Evolutionary conservation across 345 rosid species (phyloP), one percentile per base, ranked within the genome.

Genomic region (Salix brachista): DNA sequence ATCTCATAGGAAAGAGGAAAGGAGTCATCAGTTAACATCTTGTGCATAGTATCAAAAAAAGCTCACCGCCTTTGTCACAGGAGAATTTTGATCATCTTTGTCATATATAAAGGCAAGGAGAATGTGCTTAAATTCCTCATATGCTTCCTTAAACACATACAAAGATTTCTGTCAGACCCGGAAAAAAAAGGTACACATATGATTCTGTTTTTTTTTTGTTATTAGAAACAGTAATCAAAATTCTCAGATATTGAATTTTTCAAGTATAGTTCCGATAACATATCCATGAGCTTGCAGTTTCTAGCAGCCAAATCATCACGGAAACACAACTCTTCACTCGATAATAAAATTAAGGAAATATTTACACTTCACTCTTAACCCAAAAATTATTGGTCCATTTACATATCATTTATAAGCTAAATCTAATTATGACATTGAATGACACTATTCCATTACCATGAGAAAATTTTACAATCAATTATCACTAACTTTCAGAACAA

Each of bases 41-140:
- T 11, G 30, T 16, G 30, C 13, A 65, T 66, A 70, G 25, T 39
- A 21, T 52, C 66, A 72, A 37, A 52, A 10, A 50, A 26, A 46
- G 36, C 80, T 64, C 69, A 95, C 99, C 99, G 91, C 96, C 86
- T 87, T 88, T 13, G 93, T 91, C 80, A 93, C 98, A 0, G 98
- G 99, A 85, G 99, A 93, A 77, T 79, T 87, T 77, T 78, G 85
- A 77, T 95, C 98, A 81, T 90, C 84, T 85, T 90, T 79, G 83
- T 90, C 93, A 79, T 90, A 95, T 80, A 95, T 90, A 70, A 93
- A 88, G 56, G 97, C 93, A 84, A 95, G 96, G 83, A 95, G 93
- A 54, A 95, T 83, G 83, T 93, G 99, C 89, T 95, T 95, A 87
- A 95, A 93, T 83, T 95, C 99, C 92, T 89, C 94, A 50, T 95